Evolutionary conservation across 2,329 filamentous ascomycete genomes (phyloP).

Genomic region (Sporothrix curviconia): DNA sequence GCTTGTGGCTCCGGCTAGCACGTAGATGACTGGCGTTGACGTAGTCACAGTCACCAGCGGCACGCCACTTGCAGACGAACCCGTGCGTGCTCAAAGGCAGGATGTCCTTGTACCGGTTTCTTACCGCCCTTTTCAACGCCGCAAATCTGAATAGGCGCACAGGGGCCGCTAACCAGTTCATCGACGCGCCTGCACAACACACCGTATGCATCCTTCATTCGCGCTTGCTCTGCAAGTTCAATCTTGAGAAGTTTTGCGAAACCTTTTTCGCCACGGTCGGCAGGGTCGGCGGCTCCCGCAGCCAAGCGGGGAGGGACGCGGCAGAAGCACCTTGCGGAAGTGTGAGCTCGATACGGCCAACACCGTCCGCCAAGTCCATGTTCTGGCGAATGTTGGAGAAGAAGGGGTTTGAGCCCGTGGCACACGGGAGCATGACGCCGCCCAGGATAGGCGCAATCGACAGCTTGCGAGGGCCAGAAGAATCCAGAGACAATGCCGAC

Average conservation of each 20-base stretch:
- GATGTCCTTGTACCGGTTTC: slow-evolving; percentile 97
- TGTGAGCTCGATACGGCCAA: slow-evolving; percentile 67
- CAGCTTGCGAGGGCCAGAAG: slow-evolving; percentile 37
- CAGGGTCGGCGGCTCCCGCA: slow-evolving; percentile 60
- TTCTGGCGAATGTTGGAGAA: slow-evolving; percentile 96
- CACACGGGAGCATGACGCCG: slow-evolving; percentile 72
- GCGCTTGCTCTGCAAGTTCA: slow-evolving; percentile 76
- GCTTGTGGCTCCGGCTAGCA: slow-evolving; percentile 74
- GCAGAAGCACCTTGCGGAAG: slow-evolving; percentile 41
- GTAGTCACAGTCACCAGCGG: slow-evolving; percentile 74
- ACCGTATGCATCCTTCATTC: slow-evolving; percentile 77
- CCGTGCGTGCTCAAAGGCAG: slow-evolving; percentile 87
- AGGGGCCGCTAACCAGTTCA: slow-evolving; percentile 24
- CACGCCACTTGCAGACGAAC: slow-evolving; percentile 69
- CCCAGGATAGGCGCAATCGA: slow-evolving; percentile 72
- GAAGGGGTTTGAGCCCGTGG: slow-evolving; percentile 73
- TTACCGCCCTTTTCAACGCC: slow-evolving; percentile 92
- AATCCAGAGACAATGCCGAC: slow-evolving; percentile 45
- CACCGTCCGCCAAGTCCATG: slow-evolving; percentile 87
- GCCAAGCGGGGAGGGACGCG: slow-evolving; percentile 65
- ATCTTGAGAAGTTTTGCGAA: slow-evolving; percentile 78
- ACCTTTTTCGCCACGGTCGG: slow-evolving; percentile 73
- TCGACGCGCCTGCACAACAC: slow-evolving; percentile 40
- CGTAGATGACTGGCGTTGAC: slow-evolving; percentile 89
- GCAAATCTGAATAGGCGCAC: slow-evolving; percentile 58